Base-by-base conservation (phyloP, 352 stramenopile species). In the Pythium scleroteichum region DNA sequence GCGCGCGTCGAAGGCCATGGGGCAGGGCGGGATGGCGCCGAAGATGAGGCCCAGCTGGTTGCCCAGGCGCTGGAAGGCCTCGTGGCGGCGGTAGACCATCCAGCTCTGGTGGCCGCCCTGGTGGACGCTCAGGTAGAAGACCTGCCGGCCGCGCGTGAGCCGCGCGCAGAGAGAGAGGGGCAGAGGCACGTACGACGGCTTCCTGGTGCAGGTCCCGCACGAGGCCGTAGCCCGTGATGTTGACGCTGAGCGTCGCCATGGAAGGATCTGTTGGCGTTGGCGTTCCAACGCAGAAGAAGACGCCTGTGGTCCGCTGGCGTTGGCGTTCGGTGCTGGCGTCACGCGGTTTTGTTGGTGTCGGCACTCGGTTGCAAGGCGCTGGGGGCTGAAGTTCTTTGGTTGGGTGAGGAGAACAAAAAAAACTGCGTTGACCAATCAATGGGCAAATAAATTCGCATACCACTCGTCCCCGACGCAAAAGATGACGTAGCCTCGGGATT, bases 91-190 rank as follows among this genome's bases (percentile, higher is more conserved):
- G 66, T 94, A 94, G 20, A 94, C 77, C 9, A 73, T 87, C 85
- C 85, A 94, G 62, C 73, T 77, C 35, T 73, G 71, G 53, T 68
- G 59, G 45, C 80, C 77, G 62, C 81, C 76, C 62, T 91, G 85
- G 54, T 92, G 81, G 19, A 94, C 81, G 33, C 70, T 91, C 44
- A 88, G 73, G 40, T 85, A 74, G 57, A 92, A 94, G 19, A 90
- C 81, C 82, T 88, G 55, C 33, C 29, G 16, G 20, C 32, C n/a
- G 17, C 17, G 44, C 38, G 62, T 68, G 22, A 57, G 35, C 32
- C 20, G 20, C 12, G 26, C 2, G 33, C 4, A 39, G 22, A 61
- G 23, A 26, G 17, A 61, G 51, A 59, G 20, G 47, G 19, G 20
- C 10, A 51, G 38, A 44, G 22, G 29, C 19, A 57, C 70, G 39